Evolutionary conservation across 805 yeast genomes (phyloP), one percentile per base, ranked within the genome.

Genomic region (Komagataella mondaviorum): DNA sequence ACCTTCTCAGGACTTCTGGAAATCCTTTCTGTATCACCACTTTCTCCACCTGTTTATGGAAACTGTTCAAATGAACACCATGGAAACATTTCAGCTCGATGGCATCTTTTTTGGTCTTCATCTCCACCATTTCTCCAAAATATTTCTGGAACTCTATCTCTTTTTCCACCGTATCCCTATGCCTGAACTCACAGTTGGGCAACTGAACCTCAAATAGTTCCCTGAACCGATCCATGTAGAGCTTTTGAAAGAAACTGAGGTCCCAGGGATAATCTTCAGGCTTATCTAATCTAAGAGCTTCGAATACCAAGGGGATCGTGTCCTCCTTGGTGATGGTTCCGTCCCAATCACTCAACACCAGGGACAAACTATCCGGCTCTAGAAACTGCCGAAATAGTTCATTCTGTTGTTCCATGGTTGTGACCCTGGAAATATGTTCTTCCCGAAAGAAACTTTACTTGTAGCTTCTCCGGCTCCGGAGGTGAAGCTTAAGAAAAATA

Each of bases 261-360:
- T 63, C 59, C 6, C 73, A 70, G 3, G 57, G 58, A 47, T 66
- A 63, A 16, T 60, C 39, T 30, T 10, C 60, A 3, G 72, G 72
- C 46, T 71, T 68, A 14, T 59, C 50, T 2, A 36, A 44, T 50
- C 76, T 75, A 0, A 80, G 76, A 2, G 78, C 70, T 43, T 71
- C 64, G 10, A 80, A 78, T n/a, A 80, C 67, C 4, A 76, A 57
- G 20, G 60, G 61, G 24, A 82, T 73, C 0, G 88, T 81, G 60
- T 82, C 88, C 36, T 62, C 58, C 5, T 58, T 55, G 0, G 88
- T 80, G 23, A 79, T 70, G 0, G 88, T 82, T 46, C 80, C 87
- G 59, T 82, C 88, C 81, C 84, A 82, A 56, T 82, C 88, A 3
- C 75, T 63, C 1, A 80, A 68, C 8, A 80, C 55, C n/a, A 30